These are phyloP conservation scores for Ogataea hybrid DNA, from an alignment of 1,139 yeast genomes.

Conservation along the genomic window DNA sequence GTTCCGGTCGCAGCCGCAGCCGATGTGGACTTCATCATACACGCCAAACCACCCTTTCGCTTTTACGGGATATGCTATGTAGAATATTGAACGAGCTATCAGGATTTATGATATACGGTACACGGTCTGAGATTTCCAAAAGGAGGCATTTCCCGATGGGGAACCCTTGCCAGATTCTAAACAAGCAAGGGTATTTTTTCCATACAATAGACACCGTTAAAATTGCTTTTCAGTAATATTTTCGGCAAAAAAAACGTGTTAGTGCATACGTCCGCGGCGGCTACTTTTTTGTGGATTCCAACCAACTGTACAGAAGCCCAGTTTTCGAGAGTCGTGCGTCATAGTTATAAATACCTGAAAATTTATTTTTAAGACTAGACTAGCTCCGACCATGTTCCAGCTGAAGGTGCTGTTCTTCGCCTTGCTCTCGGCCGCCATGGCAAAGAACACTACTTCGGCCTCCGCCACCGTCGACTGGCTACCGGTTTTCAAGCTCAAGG, in stretches of 20 bases:
- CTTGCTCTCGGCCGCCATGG: neutral
- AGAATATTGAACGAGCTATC: neutral
- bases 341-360: conserved; percentile 1
- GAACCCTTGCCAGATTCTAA: neutral
- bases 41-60: conserved; percentile 4
- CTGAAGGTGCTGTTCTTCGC: neutral
- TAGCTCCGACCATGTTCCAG: conserved; percentile 1
- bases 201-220: neutral
- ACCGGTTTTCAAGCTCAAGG: conserved; percentile 18
- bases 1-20: conserved; percentile 9
- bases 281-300: no score
- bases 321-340: neutral
- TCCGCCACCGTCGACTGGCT: conserved; percentile 16
- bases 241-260: neutral
- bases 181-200: neutral
- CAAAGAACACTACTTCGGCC: conserved; percentile 4
- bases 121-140: neutral
- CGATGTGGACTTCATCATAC: neutral
- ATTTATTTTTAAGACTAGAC: neutral
- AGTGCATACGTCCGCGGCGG: neutral
- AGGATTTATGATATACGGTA: neutral
- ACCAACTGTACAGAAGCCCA: neutral
- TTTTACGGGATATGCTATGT: conserved; percentile 9
- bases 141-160: neutral
- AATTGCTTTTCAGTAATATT: neutral